Conservation (phyloP, 208 protist species). For the Leishmania guyanensis region DNA sequence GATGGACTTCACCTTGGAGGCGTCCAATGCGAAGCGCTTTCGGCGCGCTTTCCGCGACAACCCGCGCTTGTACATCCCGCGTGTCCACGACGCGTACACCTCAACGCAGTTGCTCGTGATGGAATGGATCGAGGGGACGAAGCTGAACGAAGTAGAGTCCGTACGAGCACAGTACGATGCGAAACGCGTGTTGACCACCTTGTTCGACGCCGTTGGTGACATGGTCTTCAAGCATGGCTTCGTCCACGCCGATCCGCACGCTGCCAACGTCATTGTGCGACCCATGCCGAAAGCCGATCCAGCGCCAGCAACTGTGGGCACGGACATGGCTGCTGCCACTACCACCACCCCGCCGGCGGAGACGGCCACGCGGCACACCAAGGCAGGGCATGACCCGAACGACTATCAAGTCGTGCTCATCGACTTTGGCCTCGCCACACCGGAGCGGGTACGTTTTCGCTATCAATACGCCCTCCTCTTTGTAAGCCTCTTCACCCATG, state of each 20-base stretch:
- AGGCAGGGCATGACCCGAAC: slow-evolving; percentile 10
- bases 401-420: slow-evolving; percentile 72
- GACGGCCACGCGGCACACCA: background rate
- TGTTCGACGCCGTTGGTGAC: slow-evolving; percentile 90
- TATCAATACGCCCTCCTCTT: slow-evolving; percentile 82
- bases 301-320: background rate
- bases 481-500: slow-evolving; percentile 70
- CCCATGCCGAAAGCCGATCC: slow-evolving; percentile 16
- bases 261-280: slow-evolving; percentile 92
- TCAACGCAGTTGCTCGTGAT: slow-evolving; percentile 84
- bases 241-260: slow-evolving; percentile 94
- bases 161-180: slow-evolving; percentile 60
- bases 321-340: background rate
- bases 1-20: slow-evolving; percentile 86
- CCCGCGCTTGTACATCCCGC: slow-evolving; percentile 64
- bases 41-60: slow-evolving; percentile 42
- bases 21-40: slow-evolving; percentile 63
- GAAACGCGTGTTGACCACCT: slow-evolving; percentile 46
- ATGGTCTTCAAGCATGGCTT: slow-evolving; percentile 96
- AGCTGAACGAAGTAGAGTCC: slow-evolving; percentile 64
- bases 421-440: slow-evolving; percentile 81
- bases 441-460: slow-evolving; percentile 72
- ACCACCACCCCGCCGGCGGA: background rate
- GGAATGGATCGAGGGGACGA: slow-evolving; percentile 93
- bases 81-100: slow-evolving; percentile 57